Evolutionary conservation across 148 eudicot genomes (phyloP), one percentile per base, ranked within the genome.

Genomic region (Persicaria maculosa): DNA sequence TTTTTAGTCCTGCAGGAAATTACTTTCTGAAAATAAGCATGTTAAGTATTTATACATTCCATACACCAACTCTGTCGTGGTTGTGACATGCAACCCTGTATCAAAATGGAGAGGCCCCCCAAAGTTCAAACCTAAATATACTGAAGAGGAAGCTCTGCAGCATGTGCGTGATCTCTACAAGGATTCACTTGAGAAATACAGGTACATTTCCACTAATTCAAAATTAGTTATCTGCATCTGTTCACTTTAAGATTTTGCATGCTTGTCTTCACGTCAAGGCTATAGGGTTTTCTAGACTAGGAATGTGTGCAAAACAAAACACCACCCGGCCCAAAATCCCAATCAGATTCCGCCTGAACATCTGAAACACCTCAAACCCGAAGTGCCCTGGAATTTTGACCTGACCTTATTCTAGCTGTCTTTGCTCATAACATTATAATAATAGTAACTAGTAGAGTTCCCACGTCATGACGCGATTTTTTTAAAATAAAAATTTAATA

Each of bases 41-140:
- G 86, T 95, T 72, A 95, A 92, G 86, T 95, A 95, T 82, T 84
- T 95, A 79, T 84, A 95, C 72, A 87, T 95, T 75, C 97, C 98
- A 76, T 90, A 87, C 76, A 90, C 98, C 9, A 93, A 92, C 77
- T 83, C 87, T 72, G 97, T 95, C 78, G 97, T 95, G 77, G 92
- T 95, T 72, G 98, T 95, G 84, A 95, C 80, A 4, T 95, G 98
- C 84, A 95, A 95, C 77, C 93, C 98, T 72, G 72, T 89, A 73
- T 88, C 97, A 53, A 95, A 87, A 67, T 84, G 91, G 93, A 89
- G 83, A 75, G 85, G 88, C 74, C 85, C 84, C 19, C 94, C 94
- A 68, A 89, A 88, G 74, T 84, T 81, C 65, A 86, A 92, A 79
- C 96, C 97, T 58, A 92, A 92, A 78, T 90, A 88, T 74, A 88